Percentiles rank a stretch among this genome's conserved stretches.
phyloP scores from a whole-genome alignment of 2,329 filamentous ascomycete species.

The Epicoccum nigrum region DNA sequence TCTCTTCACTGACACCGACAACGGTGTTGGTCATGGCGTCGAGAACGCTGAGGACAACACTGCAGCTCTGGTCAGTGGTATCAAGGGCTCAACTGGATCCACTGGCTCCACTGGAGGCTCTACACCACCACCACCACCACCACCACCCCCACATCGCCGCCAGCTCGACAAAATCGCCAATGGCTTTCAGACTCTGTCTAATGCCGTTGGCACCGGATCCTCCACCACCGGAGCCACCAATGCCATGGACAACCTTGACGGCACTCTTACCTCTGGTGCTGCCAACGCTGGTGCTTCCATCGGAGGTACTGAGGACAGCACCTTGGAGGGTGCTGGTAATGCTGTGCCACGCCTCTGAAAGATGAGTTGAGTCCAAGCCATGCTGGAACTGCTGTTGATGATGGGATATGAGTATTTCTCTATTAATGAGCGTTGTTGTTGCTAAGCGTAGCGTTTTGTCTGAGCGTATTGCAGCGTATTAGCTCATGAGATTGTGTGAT shows the following conservation, averaged over 20 bases:
- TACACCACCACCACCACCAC: not conserved
- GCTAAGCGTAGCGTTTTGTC: too few relatives aligned
- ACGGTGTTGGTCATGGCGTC: conserved; percentile 4
- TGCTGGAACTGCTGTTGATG: too few relatives aligned
- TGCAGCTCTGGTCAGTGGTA: not conserved
- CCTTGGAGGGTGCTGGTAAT: not conserved
- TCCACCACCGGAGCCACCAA: not conserved
- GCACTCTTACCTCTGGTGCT: not conserved
- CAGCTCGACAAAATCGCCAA: conserved; percentile 8
- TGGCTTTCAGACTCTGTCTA: not conserved
- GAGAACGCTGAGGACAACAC: conserved; percentile 6
- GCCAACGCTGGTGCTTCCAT: not conserved
- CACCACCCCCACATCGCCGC: not conserved
- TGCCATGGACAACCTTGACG: not conserved
- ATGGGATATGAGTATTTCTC: too few relatives aligned
- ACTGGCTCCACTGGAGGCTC: not conserved
- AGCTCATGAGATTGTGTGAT: too few relatives aligned
- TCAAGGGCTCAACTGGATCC: not conserved
- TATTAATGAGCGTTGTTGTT: too few relatives aligned
- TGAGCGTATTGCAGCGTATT: too few relatives aligned
- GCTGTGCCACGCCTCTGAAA: not conserved
- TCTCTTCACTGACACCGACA: conserved; percentile 5
- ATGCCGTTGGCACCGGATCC: not conserved
- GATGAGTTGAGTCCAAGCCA: too few relatives aligned
- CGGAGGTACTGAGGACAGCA: not conserved